Conservation (phyloP, 768 basidiomycete genomes). For the Hirschioporus abietinus region DNA sequence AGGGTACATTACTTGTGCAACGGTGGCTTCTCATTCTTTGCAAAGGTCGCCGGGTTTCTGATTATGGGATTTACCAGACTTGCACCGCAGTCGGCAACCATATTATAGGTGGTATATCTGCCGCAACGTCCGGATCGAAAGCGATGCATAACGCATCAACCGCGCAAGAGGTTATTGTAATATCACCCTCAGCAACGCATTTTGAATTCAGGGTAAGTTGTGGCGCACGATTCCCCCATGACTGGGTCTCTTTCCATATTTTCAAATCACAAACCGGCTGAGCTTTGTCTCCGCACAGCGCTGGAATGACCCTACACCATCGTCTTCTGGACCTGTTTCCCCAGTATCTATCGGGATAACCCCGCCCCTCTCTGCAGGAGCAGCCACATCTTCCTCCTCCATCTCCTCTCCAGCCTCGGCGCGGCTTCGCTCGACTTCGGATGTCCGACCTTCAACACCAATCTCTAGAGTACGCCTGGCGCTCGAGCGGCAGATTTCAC, state of each 20-base stretch:
- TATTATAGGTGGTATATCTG: slow-evolving; percentile 73
- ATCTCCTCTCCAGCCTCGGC: slow-evolving; percentile 25
- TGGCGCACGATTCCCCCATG: not conserved
- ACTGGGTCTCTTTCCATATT: not conserved
- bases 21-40: slow-evolving; percentile 43
- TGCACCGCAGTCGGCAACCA: slow-evolving; percentile 72
- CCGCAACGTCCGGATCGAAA: slow-evolving; percentile 68
- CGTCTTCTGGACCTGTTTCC: slow-evolving; percentile 30
- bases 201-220: slow-evolving; percentile 31
- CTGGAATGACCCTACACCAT: slow-evolving; percentile 29
- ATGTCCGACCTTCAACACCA: not conserved
- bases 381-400: slow-evolving; percentile 10
- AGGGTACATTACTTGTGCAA: slow-evolving; percentile 68
- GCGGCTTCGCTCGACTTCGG: slow-evolving; percentile 8
- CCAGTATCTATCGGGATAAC: slow-evolving; percentile 21
- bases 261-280: not conserved
- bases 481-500: not conserved
- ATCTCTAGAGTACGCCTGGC: not conserved
- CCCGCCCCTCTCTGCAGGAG: slow-evolving; percentile 5
- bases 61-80: slow-evolving; percentile 27
- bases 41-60: not conserved
- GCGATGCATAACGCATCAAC: slow-evolving; percentile 78
- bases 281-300: slow-evolving; percentile 14
- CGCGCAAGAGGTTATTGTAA: slow-evolving; percentile 74
- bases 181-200: slow-evolving; percentile 46